Base-by-base conservation (phyloP, 2,329 filamentous ascomycete genomes). In the Colletotrichum caudatum region DNA sequence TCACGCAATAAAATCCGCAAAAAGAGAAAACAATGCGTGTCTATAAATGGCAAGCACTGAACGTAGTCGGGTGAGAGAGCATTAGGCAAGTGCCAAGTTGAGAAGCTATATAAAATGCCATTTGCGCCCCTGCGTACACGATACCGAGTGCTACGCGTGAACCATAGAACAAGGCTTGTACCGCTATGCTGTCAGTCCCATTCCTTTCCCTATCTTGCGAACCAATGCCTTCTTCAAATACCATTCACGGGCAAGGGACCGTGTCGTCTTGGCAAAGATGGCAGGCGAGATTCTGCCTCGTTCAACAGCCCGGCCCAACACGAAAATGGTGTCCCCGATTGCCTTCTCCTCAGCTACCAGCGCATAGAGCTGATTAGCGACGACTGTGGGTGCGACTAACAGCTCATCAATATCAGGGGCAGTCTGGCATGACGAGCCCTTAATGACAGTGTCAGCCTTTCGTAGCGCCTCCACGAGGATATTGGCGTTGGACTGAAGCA, bases 361-460 rank as follows among this genome's bases (percentile, higher is more conserved):
- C 59, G 91, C 91, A 81, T 98, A 99, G 29, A 99, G 84, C 84
- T 99, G 96, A 75, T 95, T 95, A 0, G 93, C 94, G 5, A 98
- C 96, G 1, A 98, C 92, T 0, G 94, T 98, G 0, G 95, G 94
- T 3, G 95, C 94, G n/a, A 98, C 94, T 3, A 99, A 86, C 44
- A 98, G 87, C 72, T 97, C 94, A 79, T 99, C 96, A 60, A 98
- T 92, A 59, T 91, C 89, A 0, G 95, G 94, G 1, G 91, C 87
- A 51, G 87, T 87, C 60, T 93, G 90, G 20, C 85, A 85, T 68
- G 90, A 87, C n/a, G 93, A 93, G 63, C 90, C 88, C 53, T 90
- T 88, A 74, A 98, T 93, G 14, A 95, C 90, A 7, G 84, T 84
- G 78, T 98, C 95, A 3, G 95, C 95, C 73, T 93, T 91, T 39